A percentile compares a stretch with the other conserved stretches of the same genome.
Evolutionary conservation across 768 basidiomycete species (phyloP).

Genomic region (Thelephora ganbajun): DNA sequence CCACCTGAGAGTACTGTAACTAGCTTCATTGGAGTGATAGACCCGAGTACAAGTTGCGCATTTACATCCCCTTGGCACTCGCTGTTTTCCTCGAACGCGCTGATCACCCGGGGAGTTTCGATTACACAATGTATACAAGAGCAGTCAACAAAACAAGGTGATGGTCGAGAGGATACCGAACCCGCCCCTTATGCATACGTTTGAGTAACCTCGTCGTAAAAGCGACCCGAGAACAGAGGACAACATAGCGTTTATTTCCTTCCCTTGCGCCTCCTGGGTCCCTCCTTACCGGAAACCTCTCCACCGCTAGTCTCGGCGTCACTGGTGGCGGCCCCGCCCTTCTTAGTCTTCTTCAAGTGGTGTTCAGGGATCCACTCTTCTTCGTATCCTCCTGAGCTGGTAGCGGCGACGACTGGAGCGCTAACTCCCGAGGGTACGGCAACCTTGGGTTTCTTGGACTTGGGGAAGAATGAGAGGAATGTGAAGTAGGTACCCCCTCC

Average conservation of each 20-base stretch:
- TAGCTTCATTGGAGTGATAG: too few species aligned
- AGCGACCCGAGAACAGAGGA: too few species aligned
- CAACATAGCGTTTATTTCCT: conserved; percentile 27
- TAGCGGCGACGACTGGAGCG: conserved; percentile 47
- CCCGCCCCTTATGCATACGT: too few species aligned
- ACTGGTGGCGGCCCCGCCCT: conserved; percentile 51
- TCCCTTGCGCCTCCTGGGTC: conserved; percentile 25
- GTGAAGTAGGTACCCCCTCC: conserved; percentile 50
- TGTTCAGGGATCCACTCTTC: conserved; percentile 93
- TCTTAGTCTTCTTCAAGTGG: conserved; percentile 55
- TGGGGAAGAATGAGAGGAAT: conserved; percentile 52
- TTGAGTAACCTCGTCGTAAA: too few species aligned
- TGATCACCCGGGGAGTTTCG: too few species aligned
- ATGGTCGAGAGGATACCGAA: too few species aligned
- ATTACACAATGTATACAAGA: too few species aligned
- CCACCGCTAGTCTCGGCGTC: conserved; percentile 44
- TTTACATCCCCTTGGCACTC: too few species aligned
- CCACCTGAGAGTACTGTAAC: too few species aligned
- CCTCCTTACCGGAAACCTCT: conserved; percentile 30
- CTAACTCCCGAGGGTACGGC: conserved; percentile 27
- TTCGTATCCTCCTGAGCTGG: conserved; percentile 58
- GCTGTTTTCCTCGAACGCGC: too few species aligned
- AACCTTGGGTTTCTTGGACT: conserved; percentile 41
- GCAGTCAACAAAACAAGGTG: too few species aligned
- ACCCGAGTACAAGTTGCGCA: too few species aligned